Evolutionary conservation across 129 eudicot species (phyloP), one percentile per base, ranked within the genome.

Genomic region (Helianthus annuus): DNA sequence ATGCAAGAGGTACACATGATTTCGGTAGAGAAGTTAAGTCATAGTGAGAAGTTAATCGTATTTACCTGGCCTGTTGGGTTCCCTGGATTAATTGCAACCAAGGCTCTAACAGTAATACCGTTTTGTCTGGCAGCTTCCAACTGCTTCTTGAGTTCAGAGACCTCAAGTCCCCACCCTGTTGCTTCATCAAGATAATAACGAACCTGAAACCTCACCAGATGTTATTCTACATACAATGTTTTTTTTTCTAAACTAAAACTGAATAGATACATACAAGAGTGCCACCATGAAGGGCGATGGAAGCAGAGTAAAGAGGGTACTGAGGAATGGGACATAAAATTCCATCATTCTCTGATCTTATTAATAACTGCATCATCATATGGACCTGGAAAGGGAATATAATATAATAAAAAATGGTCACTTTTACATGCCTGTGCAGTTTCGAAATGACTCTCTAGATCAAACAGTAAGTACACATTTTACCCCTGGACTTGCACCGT

Each of bases 231-330:
- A 19, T 19, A 19, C 22, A 19, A 19, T 19, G n/a, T n/a, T n/a
- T n/a, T n/a, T n/a, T 19, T 19, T 19, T 19, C 22, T 19, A 19
- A 19, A 53, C 12, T 53, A 53, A 16, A 53, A 6, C 7, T 19
- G 0, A 15, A 15, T 15, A 53, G 4, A 22, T 24, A 74, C 93
- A 22, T 91, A 94, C 99, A 72, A 90, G 96, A 70, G 99, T 80
- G 73, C 99, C 99, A n/a, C 97, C 99, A 74, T 94, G 97, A 74
- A 94, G 99, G 55, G 97, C 86, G 45, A 94, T 94, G 66, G 99
- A 94, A 72, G 97, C 99, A 44, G 99, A 94, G 78, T 94, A 94
- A 48, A 94, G 86, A 15, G 97, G 97, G 76, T 94, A 94, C 72
- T 94, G 99, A 39, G 99, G 99, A 67, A 94, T 94, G 17, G 99